Conservation (phyloP, 139 green algal genomes). For the Closterium sp. region DNA sequence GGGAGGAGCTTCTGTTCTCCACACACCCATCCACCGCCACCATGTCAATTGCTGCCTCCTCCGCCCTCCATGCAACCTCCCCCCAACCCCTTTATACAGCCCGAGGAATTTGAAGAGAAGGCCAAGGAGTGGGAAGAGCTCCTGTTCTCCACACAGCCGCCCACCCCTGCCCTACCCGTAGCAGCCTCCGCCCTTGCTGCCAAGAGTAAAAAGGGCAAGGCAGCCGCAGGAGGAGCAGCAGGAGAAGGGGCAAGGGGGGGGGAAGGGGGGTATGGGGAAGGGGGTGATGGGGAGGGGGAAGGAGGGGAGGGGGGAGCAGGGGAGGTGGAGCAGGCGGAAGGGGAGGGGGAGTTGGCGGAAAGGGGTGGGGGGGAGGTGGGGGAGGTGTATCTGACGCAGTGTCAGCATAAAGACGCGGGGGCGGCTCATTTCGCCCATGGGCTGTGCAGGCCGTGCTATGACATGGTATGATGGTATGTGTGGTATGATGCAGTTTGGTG, state of each 20-base stretch:
- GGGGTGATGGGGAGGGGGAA: background rate
- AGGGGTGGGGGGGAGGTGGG: too few species aligned
- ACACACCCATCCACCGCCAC: too few species aligned
- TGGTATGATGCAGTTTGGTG: background rate
- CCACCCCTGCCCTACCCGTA: background rate
- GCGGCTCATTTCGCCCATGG: conserved; percentile 60
- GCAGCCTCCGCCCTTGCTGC: background rate
- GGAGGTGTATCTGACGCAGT: background rate
- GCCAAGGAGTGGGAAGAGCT: conserved; percentile 46
- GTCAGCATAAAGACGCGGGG: conserved; percentile 1
- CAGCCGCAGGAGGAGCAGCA: too few species aligned
- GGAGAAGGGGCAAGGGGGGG: background rate
- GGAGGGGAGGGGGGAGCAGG: too few species aligned
- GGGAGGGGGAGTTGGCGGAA: too few species aligned
- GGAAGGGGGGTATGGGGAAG: too few species aligned
- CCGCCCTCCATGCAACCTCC: background rate
- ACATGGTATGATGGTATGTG: background rate
- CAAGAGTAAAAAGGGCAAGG: background rate
- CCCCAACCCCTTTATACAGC: background rate
- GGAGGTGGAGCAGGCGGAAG: too few species aligned
- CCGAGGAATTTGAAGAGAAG: conserved; percentile 45
- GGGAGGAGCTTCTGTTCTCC: conserved; percentile 20
- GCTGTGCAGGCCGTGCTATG: conserved; percentile 65
- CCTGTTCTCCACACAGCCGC: background rate
- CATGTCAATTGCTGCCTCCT: too few species aligned